A percentile compares a stretch with the other conserved stretches of the same genome.
phyloP scores from a whole-genome alignment of 2,329 filamentous ascomycete genomes.

The Triangularia verruculosa region DNA sequence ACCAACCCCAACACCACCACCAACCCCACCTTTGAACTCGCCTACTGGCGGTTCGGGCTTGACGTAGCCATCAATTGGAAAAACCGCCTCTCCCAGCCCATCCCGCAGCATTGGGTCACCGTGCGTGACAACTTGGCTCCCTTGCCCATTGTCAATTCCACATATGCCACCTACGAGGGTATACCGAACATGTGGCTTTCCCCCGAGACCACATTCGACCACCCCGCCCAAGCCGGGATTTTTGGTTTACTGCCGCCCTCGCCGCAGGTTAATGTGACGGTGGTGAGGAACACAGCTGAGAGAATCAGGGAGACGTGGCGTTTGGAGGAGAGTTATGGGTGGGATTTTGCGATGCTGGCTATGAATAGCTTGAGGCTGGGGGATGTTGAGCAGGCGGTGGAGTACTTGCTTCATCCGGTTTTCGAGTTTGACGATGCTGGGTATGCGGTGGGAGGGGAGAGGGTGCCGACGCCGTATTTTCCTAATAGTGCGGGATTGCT shows the following conservation, averaged over 20 bases:
- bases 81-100: slow-evolving; percentile 40
- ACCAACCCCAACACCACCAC: slow-evolving; percentile 54
- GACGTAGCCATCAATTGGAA: slow-evolving; percentile 54
- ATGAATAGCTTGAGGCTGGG: slow-evolving; percentile 44
- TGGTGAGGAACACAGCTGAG: slow-evolving; percentile 38
- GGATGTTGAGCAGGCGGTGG: slow-evolving; percentile 37
- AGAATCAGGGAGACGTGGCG: slow-evolving; percentile 40
- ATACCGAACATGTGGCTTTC: slow-evolving; percentile 43
- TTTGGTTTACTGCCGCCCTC: slow-evolving; percentile 43
- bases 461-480: slow-evolving; percentile 57
- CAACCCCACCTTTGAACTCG: slow-evolving; percentile 59
- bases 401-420: slow-evolving; percentile 46
- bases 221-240: slow-evolving; percentile 43
- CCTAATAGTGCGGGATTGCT: slow-evolving; percentile 49
- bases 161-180: slow-evolving; percentile 55
- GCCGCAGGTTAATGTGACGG: slow-evolving; percentile 34
- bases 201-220: slow-evolving; percentile 39
- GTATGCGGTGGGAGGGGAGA: slow-evolving; percentile 49
- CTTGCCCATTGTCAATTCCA: slow-evolving; percentile 47
- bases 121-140: slow-evolving; percentile 53
- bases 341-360: slow-evolving; percentile 45
- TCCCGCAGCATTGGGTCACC: slow-evolving; percentile 45
- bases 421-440: slow-evolving; percentile 57
- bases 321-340: slow-evolving; percentile 41
- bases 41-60: slow-evolving; percentile 61